These are phyloP conservation scores for Didymella pinodella DNA, from an alignment of 2,329 filamentous ascomycete species.

Conservation along the genomic window DNA sequence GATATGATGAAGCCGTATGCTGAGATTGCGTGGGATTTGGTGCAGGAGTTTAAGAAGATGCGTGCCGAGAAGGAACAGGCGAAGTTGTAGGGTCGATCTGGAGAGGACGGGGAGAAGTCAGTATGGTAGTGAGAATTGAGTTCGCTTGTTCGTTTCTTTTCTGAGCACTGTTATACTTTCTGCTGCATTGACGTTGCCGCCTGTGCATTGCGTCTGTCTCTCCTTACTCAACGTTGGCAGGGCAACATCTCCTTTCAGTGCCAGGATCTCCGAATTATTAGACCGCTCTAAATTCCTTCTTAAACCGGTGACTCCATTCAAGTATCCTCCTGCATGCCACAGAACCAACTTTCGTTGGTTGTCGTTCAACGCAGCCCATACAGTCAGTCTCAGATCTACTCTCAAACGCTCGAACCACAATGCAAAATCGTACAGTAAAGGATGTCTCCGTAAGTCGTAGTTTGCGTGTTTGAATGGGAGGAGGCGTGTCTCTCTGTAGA, in stretches of 20 bases:
- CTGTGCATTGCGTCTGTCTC: not conserved
- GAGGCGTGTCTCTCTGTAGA: not conserved
- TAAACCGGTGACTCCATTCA: too few species aligned
- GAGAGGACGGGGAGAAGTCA: not conserved
- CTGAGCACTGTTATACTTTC: not conserved
- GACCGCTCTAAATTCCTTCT: too few species aligned
- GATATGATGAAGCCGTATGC: constrained; percentile 75
- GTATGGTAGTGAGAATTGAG: not conserved
- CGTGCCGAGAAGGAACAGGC: constrained; percentile 40
- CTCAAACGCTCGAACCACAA: too few species aligned
- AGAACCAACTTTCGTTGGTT: too few species aligned
- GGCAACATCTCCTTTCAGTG: not conserved
- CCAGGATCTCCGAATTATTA: too few species aligned
- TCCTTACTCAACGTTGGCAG: not conserved
- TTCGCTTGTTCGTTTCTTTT: not conserved
- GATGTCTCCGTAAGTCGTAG: not conserved
- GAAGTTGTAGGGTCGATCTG: constrained; percentile 41
- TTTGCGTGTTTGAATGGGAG: not conserved
- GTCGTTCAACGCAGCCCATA: not conserved
- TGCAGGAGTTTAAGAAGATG: constrained; percentile 60
- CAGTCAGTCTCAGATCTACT: too few species aligned
- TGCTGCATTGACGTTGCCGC: not conserved
- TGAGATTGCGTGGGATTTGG: constrained; percentile 78
- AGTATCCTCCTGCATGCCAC: too few species aligned
- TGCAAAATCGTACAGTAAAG: too few species aligned